Evolutionary conservation across 2,329 filamentous ascomycete species (phyloP).

Genomic region (Colletotrichum caudatum): DNA sequence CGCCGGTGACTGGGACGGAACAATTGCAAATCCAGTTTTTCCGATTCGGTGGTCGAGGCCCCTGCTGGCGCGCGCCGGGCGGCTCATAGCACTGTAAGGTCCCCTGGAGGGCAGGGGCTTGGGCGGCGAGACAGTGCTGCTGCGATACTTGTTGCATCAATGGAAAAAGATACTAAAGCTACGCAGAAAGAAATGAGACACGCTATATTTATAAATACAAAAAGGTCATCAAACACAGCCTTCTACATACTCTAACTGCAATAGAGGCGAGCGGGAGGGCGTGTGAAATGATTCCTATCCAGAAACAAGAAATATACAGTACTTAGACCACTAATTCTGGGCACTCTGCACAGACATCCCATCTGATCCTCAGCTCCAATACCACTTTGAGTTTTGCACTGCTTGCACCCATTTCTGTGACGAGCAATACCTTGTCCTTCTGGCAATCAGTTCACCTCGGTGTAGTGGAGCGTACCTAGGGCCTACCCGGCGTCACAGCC

Average conservation of each 20-base stretch:
- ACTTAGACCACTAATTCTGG: background rate
- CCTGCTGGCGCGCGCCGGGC: background rate
- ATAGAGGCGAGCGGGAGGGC: too few species aligned
- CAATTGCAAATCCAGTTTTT: slow-evolving; percentile 41
- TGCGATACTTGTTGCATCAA: too few species aligned
- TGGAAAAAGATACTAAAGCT: background rate
- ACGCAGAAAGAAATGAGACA: background rate
- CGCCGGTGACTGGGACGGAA: slow-evolving; percentile 22
- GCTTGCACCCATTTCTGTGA: too few species aligned
- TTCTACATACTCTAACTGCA: too few species aligned
- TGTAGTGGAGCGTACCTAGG: too few species aligned
- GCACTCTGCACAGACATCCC: too few species aligned
- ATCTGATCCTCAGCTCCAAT: too few species aligned
- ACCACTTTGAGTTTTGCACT: too few species aligned
- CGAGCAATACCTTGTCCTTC: too few species aligned
- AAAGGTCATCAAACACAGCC: background rate
- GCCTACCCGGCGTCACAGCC: too few species aligned
- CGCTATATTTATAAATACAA: accelerated
- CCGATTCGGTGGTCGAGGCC: slow-evolving; percentile 27
- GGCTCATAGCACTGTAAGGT: background rate
- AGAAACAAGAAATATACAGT: accelerated
- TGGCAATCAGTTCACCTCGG: too few species aligned
- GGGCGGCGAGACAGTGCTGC: background rate
- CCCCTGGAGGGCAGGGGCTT: background rate
- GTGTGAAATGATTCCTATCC: background rate